Evolutionary conservation across 2,329 filamentous ascomycete genomes (phyloP).

Genomic region (Pseudohalonectria lignicola): DNA sequence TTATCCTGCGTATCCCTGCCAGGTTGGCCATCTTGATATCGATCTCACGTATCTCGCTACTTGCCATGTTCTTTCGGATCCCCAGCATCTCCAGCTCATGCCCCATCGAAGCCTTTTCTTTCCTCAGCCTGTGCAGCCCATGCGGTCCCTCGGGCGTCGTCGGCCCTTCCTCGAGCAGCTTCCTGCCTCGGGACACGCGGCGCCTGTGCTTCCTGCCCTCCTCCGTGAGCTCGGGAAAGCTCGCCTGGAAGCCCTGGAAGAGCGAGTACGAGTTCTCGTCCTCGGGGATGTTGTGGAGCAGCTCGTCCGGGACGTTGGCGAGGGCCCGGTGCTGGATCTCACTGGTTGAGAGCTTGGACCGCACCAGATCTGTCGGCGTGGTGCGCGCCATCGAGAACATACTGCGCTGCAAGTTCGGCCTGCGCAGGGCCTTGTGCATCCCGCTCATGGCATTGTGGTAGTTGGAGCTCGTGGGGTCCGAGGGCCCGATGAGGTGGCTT

Average conservation of each 20-base stretch:
- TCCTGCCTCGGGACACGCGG: constrained; percentile 63
- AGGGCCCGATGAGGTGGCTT: constrained; percentile 70
- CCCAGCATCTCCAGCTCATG: constrained; percentile 85
- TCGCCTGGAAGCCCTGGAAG: constrained; percentile 94
- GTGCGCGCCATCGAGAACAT: constrained; percentile 88
- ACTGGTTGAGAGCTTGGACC: constrained; percentile 76
- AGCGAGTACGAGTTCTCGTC: constrained; percentile 79
- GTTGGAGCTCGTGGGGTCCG: constrained; percentile 47
- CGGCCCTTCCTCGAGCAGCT: constrained; percentile 56
- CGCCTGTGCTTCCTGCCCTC: constrained; percentile 61
- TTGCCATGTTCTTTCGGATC: constrained; percentile 94
- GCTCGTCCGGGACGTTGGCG: constrained; percentile 78
- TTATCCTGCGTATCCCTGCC: constrained; percentile 83
- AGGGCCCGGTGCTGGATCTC: constrained; percentile 94
- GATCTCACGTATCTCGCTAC: constrained; percentile 89
- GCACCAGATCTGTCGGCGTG: constrained; percentile 86
- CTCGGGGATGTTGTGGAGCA: constrained; percentile 82
- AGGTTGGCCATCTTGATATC: constrained; percentile 95
- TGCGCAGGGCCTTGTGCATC: constrained; percentile 78
- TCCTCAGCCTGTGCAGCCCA: constrained; percentile 62
- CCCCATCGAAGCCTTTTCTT: constrained; percentile 68
- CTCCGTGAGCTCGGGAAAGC: constrained; percentile 61
- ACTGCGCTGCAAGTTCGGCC: constrained; percentile 74
- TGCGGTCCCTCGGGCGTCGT: constrained; percentile 45
- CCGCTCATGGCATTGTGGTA: constrained; percentile 84